Conservation (phyloP, 768 basidiomycete species). For the Rhizopogon salebrosus region DNA sequence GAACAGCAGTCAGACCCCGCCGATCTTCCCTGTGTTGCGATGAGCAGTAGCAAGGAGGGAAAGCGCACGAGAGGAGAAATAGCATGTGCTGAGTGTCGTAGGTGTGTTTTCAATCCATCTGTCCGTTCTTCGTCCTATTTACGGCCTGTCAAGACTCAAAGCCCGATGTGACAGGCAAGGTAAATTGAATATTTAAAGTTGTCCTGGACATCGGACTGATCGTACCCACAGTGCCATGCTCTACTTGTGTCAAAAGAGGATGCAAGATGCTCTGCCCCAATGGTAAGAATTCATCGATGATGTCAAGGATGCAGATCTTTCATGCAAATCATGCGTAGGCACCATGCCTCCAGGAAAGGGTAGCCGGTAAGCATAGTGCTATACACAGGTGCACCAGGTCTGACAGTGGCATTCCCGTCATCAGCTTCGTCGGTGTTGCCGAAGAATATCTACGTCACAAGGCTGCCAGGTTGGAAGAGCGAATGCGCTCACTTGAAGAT, state of each 20-base stretch:
- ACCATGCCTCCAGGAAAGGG: conserved; percentile 53
- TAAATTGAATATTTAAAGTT: conserved; percentile 3
- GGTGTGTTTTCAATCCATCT: conserved; percentile 10
- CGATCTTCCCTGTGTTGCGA: neutral
- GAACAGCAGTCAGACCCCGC: neutral
- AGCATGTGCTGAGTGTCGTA: conserved; percentile 27
- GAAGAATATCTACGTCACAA: conserved; percentile 49
- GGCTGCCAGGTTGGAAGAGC: conserved; percentile 39
- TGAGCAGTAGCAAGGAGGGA: conserved; percentile 16
- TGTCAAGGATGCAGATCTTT: neutral
- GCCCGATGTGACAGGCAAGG: conserved; percentile 22
- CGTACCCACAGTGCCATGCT: conserved; percentile 19
- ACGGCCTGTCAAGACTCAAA: conserved; percentile 17
- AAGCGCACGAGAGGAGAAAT: conserved; percentile 23
- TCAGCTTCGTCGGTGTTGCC: conserved; percentile 47
- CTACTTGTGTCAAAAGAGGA: conserved; percentile 48
- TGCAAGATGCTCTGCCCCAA: conserved; percentile 46
- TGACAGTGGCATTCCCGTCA: neutral
- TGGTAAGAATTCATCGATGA: conserved; percentile 27
- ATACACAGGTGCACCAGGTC: neutral
- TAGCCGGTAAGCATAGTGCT: conserved; percentile 34
- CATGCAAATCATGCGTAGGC: conserved; percentile 24
- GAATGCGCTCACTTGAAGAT: conserved; percentile 51
- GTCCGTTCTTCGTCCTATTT: neutral
- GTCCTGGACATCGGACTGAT: conserved; percentile 14